Conservation (phyloP, 352 stramenopile species). For the Globisporangium orthogonon region DNA sequence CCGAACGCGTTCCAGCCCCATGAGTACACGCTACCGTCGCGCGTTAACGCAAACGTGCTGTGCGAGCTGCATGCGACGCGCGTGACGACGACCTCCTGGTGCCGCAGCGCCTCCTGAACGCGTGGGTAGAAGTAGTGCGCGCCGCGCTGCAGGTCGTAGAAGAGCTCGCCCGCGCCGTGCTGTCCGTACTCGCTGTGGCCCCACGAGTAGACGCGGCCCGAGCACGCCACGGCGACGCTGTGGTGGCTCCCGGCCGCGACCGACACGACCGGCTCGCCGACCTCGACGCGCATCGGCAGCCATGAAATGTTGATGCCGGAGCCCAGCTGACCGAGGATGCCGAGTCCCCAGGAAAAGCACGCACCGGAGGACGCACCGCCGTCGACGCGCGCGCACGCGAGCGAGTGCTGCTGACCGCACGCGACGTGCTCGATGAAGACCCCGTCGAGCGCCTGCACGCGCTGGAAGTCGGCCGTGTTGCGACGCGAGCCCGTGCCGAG, state of each 20-base stretch:
- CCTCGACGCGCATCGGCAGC: slow-evolving; percentile 45
- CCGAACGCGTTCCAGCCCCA: slow-evolving; percentile 87
- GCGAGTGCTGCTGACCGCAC: slow-evolving; percentile 69
- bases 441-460: slow-evolving; percentile 36
- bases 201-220: slow-evolving; percentile 65
- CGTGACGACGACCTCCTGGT: slow-evolving; percentile 24
- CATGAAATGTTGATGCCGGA: slow-evolving; percentile 60
- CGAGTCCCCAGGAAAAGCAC: slow-evolving; percentile 74
- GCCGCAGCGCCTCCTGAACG: slow-evolving; percentile 42
- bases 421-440: slow-evolving; percentile 58
- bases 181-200: slow-evolving; percentile 82
- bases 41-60: slow-evolving; percentile 59
- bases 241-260: slow-evolving; percentile 73
- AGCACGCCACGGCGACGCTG: slow-evolving; percentile 53
- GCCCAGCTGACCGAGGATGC: slow-evolving; percentile 64
- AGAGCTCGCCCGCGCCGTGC: slow-evolving; percentile 57
- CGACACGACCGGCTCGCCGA: slow-evolving; percentile 42
- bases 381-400: slow-evolving; percentile 39
- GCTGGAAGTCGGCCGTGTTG: slow-evolving; percentile 57
- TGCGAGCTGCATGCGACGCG: slow-evolving; percentile 60
- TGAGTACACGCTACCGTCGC: slow-evolving; percentile 60
- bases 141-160: slow-evolving; percentile 66
- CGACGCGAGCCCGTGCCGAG: slow-evolving; percentile 56
- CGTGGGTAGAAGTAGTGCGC: slow-evolving; percentile 70
- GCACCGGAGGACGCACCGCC: slow-evolving; percentile 24